Conservation (phyloP, 2,329 filamentous ascomycete genomes). For the Metarhizium humberi region DNA sequence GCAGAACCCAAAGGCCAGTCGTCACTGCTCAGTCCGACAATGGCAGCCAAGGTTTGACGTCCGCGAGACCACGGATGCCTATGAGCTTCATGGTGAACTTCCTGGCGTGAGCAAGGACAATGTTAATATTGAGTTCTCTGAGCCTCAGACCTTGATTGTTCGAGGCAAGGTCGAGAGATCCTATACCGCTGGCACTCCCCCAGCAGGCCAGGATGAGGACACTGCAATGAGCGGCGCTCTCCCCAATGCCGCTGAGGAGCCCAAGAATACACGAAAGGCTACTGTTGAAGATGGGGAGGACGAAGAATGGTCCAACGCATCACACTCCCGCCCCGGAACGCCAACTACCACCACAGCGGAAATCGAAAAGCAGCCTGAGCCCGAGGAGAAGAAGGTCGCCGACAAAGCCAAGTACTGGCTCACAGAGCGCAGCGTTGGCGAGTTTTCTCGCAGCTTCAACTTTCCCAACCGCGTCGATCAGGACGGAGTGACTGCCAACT, state of each 20-base stretch:
- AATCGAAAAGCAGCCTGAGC: conserved; percentile 13
- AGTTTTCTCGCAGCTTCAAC: conserved; percentile 59
- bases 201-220: conserved; percentile 38
- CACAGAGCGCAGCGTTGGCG: conserved; percentile 54
- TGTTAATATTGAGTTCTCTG: conserved; percentile 69
- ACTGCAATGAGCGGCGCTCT: conserved; percentile 26
- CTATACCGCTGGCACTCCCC: conserved; percentile 44
- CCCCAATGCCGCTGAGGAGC: conserved; percentile 27
- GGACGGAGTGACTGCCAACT: conserved; percentile 48
- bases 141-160: conserved; percentile 63
- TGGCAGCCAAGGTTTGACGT: conserved; percentile 76
- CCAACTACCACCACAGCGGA: conserved; percentile 10
- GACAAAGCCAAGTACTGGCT: conserved; percentile 60
- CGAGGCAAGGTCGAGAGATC: conserved; percentile 59
- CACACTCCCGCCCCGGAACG: conserved; percentile 3
- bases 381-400: conserved; percentile 19
- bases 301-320: conserved; percentile 15
- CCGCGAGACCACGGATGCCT: conserved; percentile 56
- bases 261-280: conserved; percentile 41
- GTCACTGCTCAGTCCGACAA: conserved; percentile 29
- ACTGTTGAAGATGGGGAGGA: conserved; percentile 56
- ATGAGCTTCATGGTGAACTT: conserved; percentile 74
- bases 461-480: conserved; percentile 58
- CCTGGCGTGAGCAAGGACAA: conserved; percentile 67
- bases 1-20: conserved; percentile 15